Base-by-base conservation (phyloP, 805 yeast species). In the Saccharomycopsis fermentans region DNA sequence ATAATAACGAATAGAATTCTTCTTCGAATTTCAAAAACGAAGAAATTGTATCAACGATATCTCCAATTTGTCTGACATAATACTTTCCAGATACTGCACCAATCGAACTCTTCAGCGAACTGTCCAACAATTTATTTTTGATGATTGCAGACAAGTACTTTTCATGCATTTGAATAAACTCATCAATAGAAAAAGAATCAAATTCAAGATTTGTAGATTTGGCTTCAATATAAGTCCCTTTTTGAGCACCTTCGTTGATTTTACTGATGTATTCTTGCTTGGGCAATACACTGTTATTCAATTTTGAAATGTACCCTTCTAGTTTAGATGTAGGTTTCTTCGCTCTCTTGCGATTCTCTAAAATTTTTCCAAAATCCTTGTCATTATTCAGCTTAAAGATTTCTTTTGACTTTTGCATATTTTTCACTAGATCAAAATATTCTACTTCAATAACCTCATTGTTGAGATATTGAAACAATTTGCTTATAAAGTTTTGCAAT, bases 111-210 rank as follows among this genome's bases (percentile, higher is more conserved):
- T 61, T 55, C 34, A 56, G 59, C 2, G 64, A 58, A 9, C 69
- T 65, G 55, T 69, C 71, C 43, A 75, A 67, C 9, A 77, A 59
- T 55, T 71, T 71, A 56, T 72, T 70, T 16, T 71, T 65, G 1
- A 77, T 71, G 21, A 77, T 73, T 1, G 67, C 62, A 14, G 63
- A 58, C 55, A 75, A 59, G 64, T 69, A 74, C 2, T 60, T 59
- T 24, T 66, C 65, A 63, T 77, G 81, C 16, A 72, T 55, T 4
- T 63, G 40, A 11, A 73, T 71, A 12, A 84, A 65, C 50, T 81
- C 83, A 62, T 83, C 84, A 54, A 84, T 68, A 12, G 80, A 76
- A 52, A 71, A 71, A 17, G 71, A 73, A 50, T 69, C 69, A 56
- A 65, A 55, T 64, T 16, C 27, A 6, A 52, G 19, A 19, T 48